Evolutionary conservation across 2,329 filamentous ascomycete species (phyloP).

Genomic region (Colletotrichum horii): DNA sequence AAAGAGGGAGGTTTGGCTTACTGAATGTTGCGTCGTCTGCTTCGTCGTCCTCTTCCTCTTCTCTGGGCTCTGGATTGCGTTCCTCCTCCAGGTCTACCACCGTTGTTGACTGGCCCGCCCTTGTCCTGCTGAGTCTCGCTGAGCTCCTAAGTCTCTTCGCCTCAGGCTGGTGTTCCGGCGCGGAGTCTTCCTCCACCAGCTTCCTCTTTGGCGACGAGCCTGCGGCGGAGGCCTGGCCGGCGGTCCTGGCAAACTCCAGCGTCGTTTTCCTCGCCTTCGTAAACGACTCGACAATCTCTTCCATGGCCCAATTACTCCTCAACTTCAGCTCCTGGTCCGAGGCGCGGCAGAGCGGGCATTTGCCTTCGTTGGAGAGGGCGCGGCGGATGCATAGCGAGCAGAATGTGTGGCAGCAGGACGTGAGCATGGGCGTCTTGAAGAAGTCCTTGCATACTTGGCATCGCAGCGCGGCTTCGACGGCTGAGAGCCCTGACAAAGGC

Average conservation of each 20-base stretch:
- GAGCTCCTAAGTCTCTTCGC: conserved; percentile 60
- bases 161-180: conserved; percentile 27
- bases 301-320: conserved; percentile 81
- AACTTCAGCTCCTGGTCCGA: conserved; percentile 84
- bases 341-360: conserved; percentile 84
- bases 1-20: not conserved
- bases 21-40: conserved; percentile 3
- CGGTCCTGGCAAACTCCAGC: conserved; percentile 65
- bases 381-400: conserved; percentile 95
- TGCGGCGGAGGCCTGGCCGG: conserved; percentile 29
- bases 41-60: conserved; percentile 5
- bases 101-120: conserved; percentile 39
- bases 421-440: conserved; percentile 92
- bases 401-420: conserved; percentile 93
- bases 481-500: conserved; percentile 66
- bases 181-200: conserved; percentile 34
- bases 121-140: conserved; percentile 50
- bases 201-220: conserved; percentile 57
- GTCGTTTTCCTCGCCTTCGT: conserved; percentile 65
- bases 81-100: conserved; percentile 31
- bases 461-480: conserved; percentile 83
- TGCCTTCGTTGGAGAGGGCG: conserved; percentile 80
- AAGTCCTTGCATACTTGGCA: conserved; percentile 99
- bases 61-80: conserved; percentile 3
- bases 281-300: conserved; percentile 86